Percentiles rank a stretch among this genome's conserved stretches.
These are phyloP conservation scores for Trichophyton schoenleinii DNA, from an alignment of 2,329 filamentous ascomycete species.

Conservation along the genomic window DNA sequence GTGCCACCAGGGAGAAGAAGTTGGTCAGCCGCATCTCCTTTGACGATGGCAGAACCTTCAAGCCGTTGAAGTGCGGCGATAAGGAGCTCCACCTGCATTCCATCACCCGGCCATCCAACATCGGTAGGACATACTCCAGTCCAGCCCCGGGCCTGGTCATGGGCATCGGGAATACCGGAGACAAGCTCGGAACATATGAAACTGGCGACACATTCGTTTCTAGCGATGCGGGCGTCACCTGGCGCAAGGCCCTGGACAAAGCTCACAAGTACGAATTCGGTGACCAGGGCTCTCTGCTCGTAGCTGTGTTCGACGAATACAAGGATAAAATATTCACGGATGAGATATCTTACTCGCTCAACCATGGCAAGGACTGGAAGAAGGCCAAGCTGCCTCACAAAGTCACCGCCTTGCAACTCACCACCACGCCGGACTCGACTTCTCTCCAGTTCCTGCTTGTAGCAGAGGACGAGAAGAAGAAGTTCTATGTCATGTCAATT, in stretches of 20 bases:
- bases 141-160: constrained; percentile 86
- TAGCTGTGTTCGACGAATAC: constrained; percentile 61
- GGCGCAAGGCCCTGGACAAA: constrained; percentile 59
- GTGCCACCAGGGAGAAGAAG: constrained; percentile 47
- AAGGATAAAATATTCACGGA: constrained; percentile 33
- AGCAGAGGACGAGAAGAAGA: constrained; percentile 41
- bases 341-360: constrained; percentile 63
- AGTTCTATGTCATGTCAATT: constrained; percentile 58
- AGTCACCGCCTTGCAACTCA: constrained; percentile 60
- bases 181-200: constrained; percentile 54
- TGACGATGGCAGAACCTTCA: constrained; percentile 83
- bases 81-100: constrained; percentile 76
- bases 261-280: constrained; percentile 95
- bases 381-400: constrained; percentile 56
- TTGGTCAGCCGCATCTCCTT: constrained; percentile 77
- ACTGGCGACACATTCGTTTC: constrained; percentile 78
- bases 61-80: constrained; percentile 54
- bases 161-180: constrained; percentile 83
- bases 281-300: constrained; percentile 76
- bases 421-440: constrained; percentile 83
- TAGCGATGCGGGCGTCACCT: constrained; percentile 77
- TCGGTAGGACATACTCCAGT: constrained; percentile 82
- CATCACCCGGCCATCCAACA: constrained; percentile 69
- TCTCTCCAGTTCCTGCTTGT: constrained; percentile 80
- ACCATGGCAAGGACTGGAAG: constrained; percentile 81